These are phyloP conservation scores for Microthyrium microscopicum DNA, from an alignment of 2,329 filamentous ascomycete species.

Conservation along the genomic window DNA sequence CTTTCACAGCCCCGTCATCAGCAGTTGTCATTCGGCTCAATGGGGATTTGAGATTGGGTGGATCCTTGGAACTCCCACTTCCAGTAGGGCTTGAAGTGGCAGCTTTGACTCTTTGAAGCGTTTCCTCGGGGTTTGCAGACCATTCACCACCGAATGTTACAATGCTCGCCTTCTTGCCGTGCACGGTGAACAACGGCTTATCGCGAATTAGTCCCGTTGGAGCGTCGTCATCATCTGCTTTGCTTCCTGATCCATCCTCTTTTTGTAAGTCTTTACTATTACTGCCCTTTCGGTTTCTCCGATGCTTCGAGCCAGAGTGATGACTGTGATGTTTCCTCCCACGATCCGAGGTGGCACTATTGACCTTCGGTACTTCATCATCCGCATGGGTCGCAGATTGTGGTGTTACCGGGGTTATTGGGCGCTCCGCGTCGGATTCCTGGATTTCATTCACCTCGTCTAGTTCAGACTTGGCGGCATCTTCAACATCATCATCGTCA, in stretches of 20 bases:
- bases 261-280: slow-evolving; percentile 47
- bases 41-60: too few relatives aligned
- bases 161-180: slow-evolving; percentile 94
- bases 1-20: not conserved
- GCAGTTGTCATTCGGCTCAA: too few relatives aligned
- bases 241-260: slow-evolving; percentile 35
- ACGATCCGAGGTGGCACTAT: too few relatives aligned
- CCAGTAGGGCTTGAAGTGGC: not conserved
- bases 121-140: slow-evolving; percentile 35
- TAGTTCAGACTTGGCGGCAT: too few relatives aligned
- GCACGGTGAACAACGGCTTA: slow-evolving; percentile 82
- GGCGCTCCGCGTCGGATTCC: too few relatives aligned
- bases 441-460: too few relatives aligned
- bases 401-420: too few relatives aligned
- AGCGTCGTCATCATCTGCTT: slow-evolving; percentile 12
- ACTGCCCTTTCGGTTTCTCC: slow-evolving; percentile 59
- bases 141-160: slow-evolving; percentile 93
- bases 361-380: too few relatives aligned
- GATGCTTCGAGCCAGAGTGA: too few relatives aligned
- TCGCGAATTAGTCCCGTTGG: slow-evolving; percentile 49
- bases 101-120: not conserved
- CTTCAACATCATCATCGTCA: too few relatives aligned
- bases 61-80: not conserved
- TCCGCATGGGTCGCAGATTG: too few relatives aligned
- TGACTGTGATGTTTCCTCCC: too few relatives aligned